phyloP scores from a whole-genome alignment of 805 yeast genomes.

The Candida nitratophila region DNA sequence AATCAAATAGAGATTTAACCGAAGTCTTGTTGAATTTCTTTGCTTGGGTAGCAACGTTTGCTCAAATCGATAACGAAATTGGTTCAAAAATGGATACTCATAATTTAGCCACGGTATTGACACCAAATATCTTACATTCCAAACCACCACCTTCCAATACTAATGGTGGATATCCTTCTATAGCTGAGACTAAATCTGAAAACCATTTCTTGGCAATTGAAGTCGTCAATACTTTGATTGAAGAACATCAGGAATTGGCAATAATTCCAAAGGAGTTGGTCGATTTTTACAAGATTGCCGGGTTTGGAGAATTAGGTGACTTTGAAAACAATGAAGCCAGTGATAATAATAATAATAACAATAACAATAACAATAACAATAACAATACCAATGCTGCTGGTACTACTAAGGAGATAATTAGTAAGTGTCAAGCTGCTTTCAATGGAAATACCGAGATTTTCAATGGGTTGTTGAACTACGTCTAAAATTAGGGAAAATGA shows the following conservation, averaged over 20 bases:
- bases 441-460: not conserved
- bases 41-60: conserved; percentile 93
- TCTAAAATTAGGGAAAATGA: no score
- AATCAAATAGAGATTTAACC: conserved; percentile 71
- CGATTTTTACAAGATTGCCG: conserved; percentile 40
- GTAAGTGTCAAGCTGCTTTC: conserved; percentile 19
- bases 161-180: not conserved
- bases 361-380: conserved; percentile 2
- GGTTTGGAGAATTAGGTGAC: conserved; percentile 23
- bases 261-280: conserved; percentile 65
- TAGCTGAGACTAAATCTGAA: conserved; percentile 37
- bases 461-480: not conserved
- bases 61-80: conserved; percentile 82
- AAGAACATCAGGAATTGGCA: conserved; percentile 71
- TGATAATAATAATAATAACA: conserved; percentile 3
- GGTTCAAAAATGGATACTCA: conserved; percentile 96
- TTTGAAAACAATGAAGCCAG: conserved; percentile 9
- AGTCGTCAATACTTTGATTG: conserved; percentile 77
- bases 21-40: conserved; percentile 83
- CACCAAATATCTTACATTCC: conserved; percentile 81
- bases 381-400: conserved; percentile 10
- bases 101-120: conserved; percentile 89
- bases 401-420: conserved; percentile 33
- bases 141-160: conserved; percentile 28
- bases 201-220: conserved; percentile 86